Conservation (phyloP, 768 basidiomycete species). For the Lentinula sp. region DNA sequence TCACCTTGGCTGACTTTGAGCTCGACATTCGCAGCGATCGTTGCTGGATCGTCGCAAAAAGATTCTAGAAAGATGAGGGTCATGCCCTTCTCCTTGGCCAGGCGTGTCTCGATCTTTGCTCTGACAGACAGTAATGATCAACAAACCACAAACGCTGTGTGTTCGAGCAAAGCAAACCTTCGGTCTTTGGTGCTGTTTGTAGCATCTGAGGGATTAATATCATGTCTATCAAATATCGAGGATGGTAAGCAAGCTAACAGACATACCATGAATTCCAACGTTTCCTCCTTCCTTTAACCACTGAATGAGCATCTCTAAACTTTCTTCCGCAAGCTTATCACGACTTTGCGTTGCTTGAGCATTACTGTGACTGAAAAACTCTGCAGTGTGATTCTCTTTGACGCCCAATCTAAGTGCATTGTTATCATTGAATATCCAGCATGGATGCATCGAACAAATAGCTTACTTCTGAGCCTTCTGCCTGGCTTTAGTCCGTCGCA, state of each 20-base stretch:
- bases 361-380: slow-evolving; percentile 87
- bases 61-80: slow-evolving; percentile 93
- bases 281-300: slow-evolving; percentile 97
- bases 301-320: slow-evolving; percentile 88
- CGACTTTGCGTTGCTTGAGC: slow-evolving; percentile 67
- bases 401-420: slow-evolving; percentile 55
- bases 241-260: neutral
- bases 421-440: neutral
- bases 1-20: slow-evolving; percentile 95
- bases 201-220: slow-evolving; percentile 56
- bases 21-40: slow-evolving; percentile 94
- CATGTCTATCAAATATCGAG: neutral
- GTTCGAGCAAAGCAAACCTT: slow-evolving; percentile 35
- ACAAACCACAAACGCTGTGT: slow-evolving; percentile 15
- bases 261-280: slow-evolving; percentile 91
- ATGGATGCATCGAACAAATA: neutral
- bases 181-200: slow-evolving; percentile 85
- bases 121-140: slow-evolving; percentile 30
- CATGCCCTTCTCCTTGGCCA: slow-evolving; percentile 82
- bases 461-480: slow-evolving; percentile 71
- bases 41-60: slow-evolving; percentile 85
- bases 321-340: slow-evolving; percentile 83
- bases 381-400: slow-evolving; percentile 86
- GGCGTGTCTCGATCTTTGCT: slow-evolving; percentile 77
- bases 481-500: slow-evolving; percentile 80